These are phyloP conservation scores for Colletotrichum gloeosporioides DNA, from an alignment of 2,329 filamentous ascomycete genomes.

Conservation along the genomic window DNA sequence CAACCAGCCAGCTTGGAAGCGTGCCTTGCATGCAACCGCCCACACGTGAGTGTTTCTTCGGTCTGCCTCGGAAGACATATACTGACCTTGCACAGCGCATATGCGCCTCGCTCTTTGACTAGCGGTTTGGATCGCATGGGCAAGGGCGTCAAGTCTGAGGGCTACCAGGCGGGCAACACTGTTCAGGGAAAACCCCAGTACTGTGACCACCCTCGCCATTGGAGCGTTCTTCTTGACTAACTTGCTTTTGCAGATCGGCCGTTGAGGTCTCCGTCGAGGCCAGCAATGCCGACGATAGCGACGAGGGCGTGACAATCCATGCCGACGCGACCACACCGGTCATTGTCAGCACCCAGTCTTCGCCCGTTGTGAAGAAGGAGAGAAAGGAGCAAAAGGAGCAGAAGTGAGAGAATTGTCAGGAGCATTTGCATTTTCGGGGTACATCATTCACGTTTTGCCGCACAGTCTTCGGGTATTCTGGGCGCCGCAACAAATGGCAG, in stretches of 20 bases:
- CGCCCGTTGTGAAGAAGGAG: slow-evolving; percentile 46
- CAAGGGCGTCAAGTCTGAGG: slow-evolving; percentile 21
- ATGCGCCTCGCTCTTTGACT: slow-evolving; percentile 18
- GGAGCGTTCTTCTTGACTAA: slow-evolving; percentile 33
- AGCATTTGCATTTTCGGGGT: slow-evolving; percentile 21
- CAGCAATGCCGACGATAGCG: slow-evolving; percentile 52
- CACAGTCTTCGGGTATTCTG: slow-evolving; percentile 5
- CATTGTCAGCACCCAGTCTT: slow-evolving; percentile 52
- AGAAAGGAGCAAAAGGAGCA: slow-evolving; percentile 12
- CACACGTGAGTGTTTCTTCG: slow-evolving; percentile 1
- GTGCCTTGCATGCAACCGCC: slow-evolving; percentile 22
- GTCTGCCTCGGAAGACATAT: not conserved
- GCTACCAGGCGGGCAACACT: slow-evolving; percentile 19
- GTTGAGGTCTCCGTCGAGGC: not conserved
- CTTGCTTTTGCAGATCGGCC: slow-evolving; percentile 24
- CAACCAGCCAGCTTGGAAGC: slow-evolving; percentile 42
- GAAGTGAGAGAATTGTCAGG: slow-evolving; percentile 7
- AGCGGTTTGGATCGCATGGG: slow-evolving; percentile 20
- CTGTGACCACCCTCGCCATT: slow-evolving; percentile 15
- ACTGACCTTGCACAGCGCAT: not conserved
- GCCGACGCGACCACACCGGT: slow-evolving; percentile 50
- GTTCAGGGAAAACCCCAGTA: slow-evolving; percentile 23
- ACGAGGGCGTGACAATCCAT: slow-evolving; percentile 61
- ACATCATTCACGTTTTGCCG: slow-evolving; percentile 15
- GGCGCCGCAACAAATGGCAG: slow-evolving; percentile 19